Conservation (phyloP, 1,139 yeast species). For the Candida tropicalis region DNA sequence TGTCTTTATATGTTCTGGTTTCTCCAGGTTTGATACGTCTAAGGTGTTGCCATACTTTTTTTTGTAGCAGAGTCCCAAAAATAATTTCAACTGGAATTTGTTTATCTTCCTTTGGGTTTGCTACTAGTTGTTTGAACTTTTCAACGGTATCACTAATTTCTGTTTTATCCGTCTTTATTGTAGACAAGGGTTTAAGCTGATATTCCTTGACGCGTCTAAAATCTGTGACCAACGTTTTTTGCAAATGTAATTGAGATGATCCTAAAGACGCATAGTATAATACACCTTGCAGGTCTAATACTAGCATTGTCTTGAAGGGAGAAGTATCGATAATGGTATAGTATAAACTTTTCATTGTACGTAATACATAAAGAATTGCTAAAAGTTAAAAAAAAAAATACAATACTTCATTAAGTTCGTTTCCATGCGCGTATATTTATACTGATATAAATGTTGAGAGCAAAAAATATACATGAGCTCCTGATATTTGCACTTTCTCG, state of each 20-base stretch:
- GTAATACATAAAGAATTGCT: neutral
- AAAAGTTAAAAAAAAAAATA: no score
- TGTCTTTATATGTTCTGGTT: constrained; percentile 19
- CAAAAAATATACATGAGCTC: constrained; percentile 2
- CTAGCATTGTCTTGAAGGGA: constrained; percentile 19
- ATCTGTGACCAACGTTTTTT: constrained; percentile 19
- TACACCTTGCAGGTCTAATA: constrained; percentile 20
- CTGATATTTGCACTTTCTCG: neutral
- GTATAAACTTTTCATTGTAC: constrained; percentile 12
- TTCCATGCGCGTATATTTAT: neutral
- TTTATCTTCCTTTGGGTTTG: constrained; percentile 16
- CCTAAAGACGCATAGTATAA: constrained; percentile 28
- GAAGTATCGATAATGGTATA: constrained; percentile 13
- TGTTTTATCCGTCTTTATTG: constrained; percentile 8
- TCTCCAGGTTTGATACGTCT: constrained; percentile 19
- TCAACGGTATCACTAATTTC: constrained; percentile 17
- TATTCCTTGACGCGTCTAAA: constrained; percentile 15
- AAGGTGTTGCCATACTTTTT: constrained; percentile 25
- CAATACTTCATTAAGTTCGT: no score
- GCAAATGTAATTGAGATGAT: constrained; percentile 9
- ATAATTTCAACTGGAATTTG: constrained; percentile 18
- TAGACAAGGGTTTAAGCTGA: constrained; percentile 16
- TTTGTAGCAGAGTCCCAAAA: constrained; percentile 28
- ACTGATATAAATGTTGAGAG: neutral
- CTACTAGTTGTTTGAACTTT: constrained; percentile 16